phyloP scores from a whole-genome alignment of 2,329 filamentous ascomycete genomes.

The Rhinocladiella similis region DNA sequence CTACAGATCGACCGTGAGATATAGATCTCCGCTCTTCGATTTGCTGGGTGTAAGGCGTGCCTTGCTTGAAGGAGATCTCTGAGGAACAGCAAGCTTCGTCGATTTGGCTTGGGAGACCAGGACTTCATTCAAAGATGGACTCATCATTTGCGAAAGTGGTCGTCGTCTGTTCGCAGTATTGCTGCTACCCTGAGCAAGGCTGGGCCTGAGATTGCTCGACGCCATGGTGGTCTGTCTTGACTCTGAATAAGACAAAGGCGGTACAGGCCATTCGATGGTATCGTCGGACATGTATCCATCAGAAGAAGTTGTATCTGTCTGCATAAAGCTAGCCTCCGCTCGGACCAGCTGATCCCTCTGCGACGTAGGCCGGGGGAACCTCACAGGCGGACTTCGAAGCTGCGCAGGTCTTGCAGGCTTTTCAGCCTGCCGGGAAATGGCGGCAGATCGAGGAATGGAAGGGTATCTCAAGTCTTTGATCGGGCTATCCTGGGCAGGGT shows the following conservation, averaged over 20 bases:
- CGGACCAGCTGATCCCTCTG: constrained; percentile 15
- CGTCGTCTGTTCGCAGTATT: constrained; percentile 6
- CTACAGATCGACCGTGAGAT: constrained; percentile 24
- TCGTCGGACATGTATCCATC: constrained; percentile 23
- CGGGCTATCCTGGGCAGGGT: constrained; percentile 24
- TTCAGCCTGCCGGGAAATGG: constrained; percentile 33
- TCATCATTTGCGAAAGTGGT: neutral
- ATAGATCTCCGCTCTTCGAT: constrained; percentile 27
- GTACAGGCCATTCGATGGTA: constrained; percentile 22
- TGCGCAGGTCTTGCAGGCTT: constrained; percentile 35
- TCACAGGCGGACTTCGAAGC: constrained; percentile 30
- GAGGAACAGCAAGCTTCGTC: constrained; percentile 3
- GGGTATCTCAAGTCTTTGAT: constrained; percentile 29
- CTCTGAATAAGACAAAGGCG: constrained; percentile 9
- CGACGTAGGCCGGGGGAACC: neutral
- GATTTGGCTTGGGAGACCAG: constrained; percentile 1
- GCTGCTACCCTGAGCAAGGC: constrained; percentile 8
- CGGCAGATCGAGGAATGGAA: constrained; percentile 25
- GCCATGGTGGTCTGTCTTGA: constrained; percentile 1
- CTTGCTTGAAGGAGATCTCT: constrained; percentile 19
- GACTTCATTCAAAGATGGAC: constrained; percentile 10
- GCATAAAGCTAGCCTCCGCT: constrained; percentile 16
- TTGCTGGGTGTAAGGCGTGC: constrained; percentile 25
- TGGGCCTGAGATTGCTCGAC: neutral
- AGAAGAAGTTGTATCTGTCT: constrained; percentile 23